Evolutionary conservation across 1,139 yeast genomes (phyloP).

Genomic region (Chernovozyma aurita): DNA sequence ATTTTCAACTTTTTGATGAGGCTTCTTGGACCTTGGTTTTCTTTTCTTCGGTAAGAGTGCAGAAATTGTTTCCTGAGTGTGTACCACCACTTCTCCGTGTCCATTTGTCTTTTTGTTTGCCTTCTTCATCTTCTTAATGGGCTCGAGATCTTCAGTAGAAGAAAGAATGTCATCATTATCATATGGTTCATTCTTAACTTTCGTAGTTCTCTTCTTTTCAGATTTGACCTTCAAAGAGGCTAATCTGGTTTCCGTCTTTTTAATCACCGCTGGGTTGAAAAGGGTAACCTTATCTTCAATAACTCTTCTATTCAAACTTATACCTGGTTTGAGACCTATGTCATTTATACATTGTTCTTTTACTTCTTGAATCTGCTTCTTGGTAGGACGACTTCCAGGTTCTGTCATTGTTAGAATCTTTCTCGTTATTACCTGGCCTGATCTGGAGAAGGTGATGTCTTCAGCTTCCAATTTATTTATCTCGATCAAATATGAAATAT

Average conservation of each 20-base stretch:
- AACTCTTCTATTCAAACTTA: constrained; percentile 15
- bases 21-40: constrained; percentile 3
- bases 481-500: constrained; percentile 27
- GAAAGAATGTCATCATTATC: constrained; percentile 6
- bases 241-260: constrained; percentile 16
- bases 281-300: constrained; percentile 31
- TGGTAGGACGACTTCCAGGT: constrained; percentile 24
- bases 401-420: constrained; percentile 31
- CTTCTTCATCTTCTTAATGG: background rate
- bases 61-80: background rate
- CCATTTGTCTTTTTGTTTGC: background rate
- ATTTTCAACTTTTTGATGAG: constrained; percentile 2
- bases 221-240: constrained; percentile 15
- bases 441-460: constrained; percentile 22
- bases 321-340: constrained; percentile 16
- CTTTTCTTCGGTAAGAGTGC: constrained; percentile 5
- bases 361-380: constrained; percentile 23
- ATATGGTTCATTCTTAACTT: constrained; percentile 11
- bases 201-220: constrained; percentile 5
- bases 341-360: constrained; percentile 23
- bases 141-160: background rate
- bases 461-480: constrained; percentile 24
- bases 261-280: constrained; percentile 9
- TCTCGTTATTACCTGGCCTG: constrained; percentile 28
- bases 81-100: background rate